Percentiles rank a stretch among this genome's conserved stretches.
Evolutionary conservation across 345 rosid species (phyloP).

Genomic region (Gossypium stocksii): DNA sequence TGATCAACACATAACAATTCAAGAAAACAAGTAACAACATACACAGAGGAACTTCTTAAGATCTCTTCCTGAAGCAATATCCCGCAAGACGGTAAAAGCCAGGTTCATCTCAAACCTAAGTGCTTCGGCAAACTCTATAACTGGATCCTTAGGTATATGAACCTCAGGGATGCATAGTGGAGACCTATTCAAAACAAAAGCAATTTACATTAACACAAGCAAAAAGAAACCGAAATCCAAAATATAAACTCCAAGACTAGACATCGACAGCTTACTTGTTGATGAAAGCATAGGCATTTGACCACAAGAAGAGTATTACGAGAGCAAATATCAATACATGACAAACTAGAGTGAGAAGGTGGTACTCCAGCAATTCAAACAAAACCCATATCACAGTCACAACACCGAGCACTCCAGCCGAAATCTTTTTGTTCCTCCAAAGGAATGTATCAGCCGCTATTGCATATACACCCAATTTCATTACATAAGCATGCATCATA

Average conservation of each 20-base stretch:
- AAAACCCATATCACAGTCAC: slow-evolving; percentile 73
- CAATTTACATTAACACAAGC: neutral
- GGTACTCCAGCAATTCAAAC: slow-evolving; percentile 72
- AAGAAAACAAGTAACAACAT: slow-evolving; percentile 25
- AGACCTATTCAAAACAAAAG: slow-evolving; percentile 27
- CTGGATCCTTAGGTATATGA: slow-evolving; percentile 53
- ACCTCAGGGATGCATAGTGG: slow-evolving; percentile 79
- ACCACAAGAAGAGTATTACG: slow-evolving; percentile 79
- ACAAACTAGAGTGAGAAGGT: slow-evolving; percentile 74
- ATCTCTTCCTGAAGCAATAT: slow-evolving; percentile 86
- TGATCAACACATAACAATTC: neutral
- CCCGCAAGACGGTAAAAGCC: slow-evolving; percentile 48
- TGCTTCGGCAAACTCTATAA: slow-evolving; percentile 64
- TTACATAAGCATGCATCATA: neutral
- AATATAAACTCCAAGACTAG: neutral
- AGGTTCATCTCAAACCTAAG: slow-evolving; percentile 63
- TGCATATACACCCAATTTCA: slow-evolving; percentile 3
- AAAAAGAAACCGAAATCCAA: neutral
- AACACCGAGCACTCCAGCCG: slow-evolving; percentile 71
- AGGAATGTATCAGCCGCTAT: slow-evolving; percentile 80
- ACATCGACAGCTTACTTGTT: slow-evolving; percentile 59
- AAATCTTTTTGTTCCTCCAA: slow-evolving; percentile 95
- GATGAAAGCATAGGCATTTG: slow-evolving; percentile 73
- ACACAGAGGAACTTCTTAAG: slow-evolving; percentile 83
- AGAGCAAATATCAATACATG: slow-evolving; percentile 62